Base-by-base conservation (phyloP, 129 eudicot species). In the Deinandra increscens region DNA sequence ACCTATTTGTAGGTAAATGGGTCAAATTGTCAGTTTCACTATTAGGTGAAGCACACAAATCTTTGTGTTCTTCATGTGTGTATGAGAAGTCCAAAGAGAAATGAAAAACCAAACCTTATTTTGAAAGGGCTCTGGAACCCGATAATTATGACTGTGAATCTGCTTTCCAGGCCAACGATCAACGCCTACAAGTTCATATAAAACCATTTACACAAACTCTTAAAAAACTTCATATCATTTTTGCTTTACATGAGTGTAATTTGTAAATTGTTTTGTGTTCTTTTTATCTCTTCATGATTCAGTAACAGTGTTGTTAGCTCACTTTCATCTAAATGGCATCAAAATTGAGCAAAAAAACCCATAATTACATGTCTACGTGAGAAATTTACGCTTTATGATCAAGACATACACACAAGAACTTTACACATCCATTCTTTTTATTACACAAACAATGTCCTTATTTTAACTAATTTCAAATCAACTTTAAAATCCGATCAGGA, bases 151-250 rank as follows among this genome's bases (percentile, higher is more conserved):
- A 78, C 98, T 92, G 58, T 92, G 96, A 37, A 88, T 84, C 70
- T 92, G 96, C 82, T 84, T 86, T 38, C 96, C 96, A 0, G 98
- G 96, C 98, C 98, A 92, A 14, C 42, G 64, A 78, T 83, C 91
- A 62, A 87, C 85, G 23, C 96, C 96, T 91, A 66, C 36, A 75
- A 36, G 13, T 54, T 22, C 23, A 44, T 29, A 70, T 29, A 63
- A 5, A 75, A 64, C 51, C 36, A n/a, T 26, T 80, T 13, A 22
- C 9, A 65, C 62, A 22, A 44, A 3, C 55, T 46, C 19, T 63
- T 38, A 10, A 4, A 4, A 9, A 0, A 53, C 49, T 7, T 49
- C 73, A 51, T 50, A 20, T 50, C 22, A 2, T 10, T 43, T 65
- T 22, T 33, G 10, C 13, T 60, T 9, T 1, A 37, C 17, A 37